Percentiles rank a stretch among this genome's conserved stretches.
phyloP scores from a whole-genome alignment of 2,329 filamentous ascomycete genomes.

The Trichoderma afroharzianum region DNA sequence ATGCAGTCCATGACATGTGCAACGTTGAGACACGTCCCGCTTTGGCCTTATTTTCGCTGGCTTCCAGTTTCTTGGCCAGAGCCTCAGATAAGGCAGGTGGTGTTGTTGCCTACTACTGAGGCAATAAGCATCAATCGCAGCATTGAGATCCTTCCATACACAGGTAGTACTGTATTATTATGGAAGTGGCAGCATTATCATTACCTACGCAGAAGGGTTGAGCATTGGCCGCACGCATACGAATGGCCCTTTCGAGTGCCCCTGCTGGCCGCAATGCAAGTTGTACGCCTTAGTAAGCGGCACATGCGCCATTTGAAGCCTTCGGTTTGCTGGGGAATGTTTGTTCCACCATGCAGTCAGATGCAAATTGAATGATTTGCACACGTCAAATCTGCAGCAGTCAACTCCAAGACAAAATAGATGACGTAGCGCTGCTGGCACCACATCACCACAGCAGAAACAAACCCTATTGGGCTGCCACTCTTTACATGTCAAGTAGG shows the following conservation, averaged over 20 bases:
- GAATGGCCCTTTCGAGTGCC: background rate
- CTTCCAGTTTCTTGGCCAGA: background rate
- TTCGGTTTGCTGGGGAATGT: background rate
- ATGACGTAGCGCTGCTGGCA: conserved; percentile 4
- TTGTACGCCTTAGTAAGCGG: background rate
- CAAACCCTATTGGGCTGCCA: background rate
- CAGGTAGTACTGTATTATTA: background rate
- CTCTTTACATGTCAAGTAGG: background rate
- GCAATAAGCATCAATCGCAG: background rate
- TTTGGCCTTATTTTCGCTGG: background rate
- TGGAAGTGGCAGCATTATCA: background rate
- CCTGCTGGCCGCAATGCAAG: background rate
- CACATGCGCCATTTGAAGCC: background rate
- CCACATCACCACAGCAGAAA: background rate
- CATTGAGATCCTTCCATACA: background rate
- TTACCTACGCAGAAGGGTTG: background rate
- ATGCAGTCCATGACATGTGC: background rate
- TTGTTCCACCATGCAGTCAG: background rate
- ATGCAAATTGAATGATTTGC: background rate
- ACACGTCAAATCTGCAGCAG: background rate
- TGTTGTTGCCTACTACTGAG: background rate
- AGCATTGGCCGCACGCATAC: background rate
- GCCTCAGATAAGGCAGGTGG: background rate
- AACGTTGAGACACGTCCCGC: background rate
- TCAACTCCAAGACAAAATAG: background rate